Base-by-base conservation (phyloP, 148 eudicot species). In the Silene uniflora region DNA sequence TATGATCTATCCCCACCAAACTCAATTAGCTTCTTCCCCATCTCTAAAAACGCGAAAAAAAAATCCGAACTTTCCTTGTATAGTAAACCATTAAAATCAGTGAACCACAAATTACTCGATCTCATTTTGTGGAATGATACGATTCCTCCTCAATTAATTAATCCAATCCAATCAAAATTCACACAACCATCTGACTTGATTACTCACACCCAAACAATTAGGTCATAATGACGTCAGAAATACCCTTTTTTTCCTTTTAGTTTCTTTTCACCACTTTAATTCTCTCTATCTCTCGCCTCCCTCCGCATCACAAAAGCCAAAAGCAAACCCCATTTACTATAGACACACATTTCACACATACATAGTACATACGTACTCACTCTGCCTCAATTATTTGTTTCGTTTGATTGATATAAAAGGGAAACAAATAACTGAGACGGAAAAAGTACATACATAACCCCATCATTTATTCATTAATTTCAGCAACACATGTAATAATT, bases 291-390 rank as follows among this genome's bases (percentile, higher is more conserved):
- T 49, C 75, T 59, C 72, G 21, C 16, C 72, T 47, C 35, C 72
- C 58, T 14, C 73, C 76, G 32, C 77, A 73, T 71, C 76, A 71
- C 59, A 80, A 76, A 76, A 76, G 80, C 80, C 75, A 73, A 77
- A 77, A 81, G 76, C 65, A 71, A 76, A 58, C 76, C 44, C 46
- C 77, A 67, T 73, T 68, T 49, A 35, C 73, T 71, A 72, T 73
- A 23, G 27, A 71, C 67, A 58, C 21, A 44, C 12, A 35, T 60
- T 46, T 14, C 55, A 49, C 55, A 49, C 55, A 49, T 39, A 39
- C 44, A 7, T 39, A 39, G 8, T 39, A 39, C 44, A 7, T 39
- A 39, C 10, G 44, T 39, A 39, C 44, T 39, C 44, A 39, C 44
- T 39, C 44, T 9, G 9, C 7, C 44, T 39, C 44, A 39, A 39